Base-by-base conservation (phyloP, 768 basidiomycete genomes). In the Terana coerulea region DNA sequence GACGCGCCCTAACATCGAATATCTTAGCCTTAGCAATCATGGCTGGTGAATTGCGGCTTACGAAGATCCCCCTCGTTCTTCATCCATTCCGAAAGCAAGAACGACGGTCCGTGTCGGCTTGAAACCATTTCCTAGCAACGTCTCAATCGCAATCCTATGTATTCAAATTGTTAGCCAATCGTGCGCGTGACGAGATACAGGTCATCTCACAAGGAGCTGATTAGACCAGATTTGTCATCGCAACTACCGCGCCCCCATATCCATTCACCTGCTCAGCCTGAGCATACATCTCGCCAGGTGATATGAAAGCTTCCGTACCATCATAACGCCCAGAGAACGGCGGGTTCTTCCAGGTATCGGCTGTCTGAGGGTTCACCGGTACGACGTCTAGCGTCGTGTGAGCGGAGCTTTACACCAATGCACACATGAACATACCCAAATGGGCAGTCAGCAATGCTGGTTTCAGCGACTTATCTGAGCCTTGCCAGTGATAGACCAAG, bases 401-500 rank as follows among this genome's bases (percentile, higher is more conserved):
- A 19, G 22, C 24, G 14, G 5, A 9, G 31, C 8, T 21, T 7
- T 29, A 8, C 12, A 26, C 19, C 24, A 24, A 30, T 7, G 24
- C 5, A 34, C n/a, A 19, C 17, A 14, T 26, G 28, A 11, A 34
- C 57, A n/a, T 25, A 75, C 77, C 80, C 66, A 80, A 78, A 55
- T 81, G 79, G 7, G 75, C 77, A 11, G 75, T 66, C 30, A 80
- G 65, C 11, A 86, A 65, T 2, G 84, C 59, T 0, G 83, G 86
- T 57, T 81, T 81, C 28, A 77, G 62, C 6, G 64, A 52, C 7
- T 67, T 51, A 39, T 79, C 69, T 9, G 72, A 69, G 2, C 83
- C 84, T 37, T 75, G 67, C 81, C 82, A 85, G 39, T 78, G 75
- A 57, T 79, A 80, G 1, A 86, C 67, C 14, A 85, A 70, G 0